Evolutionary conservation across 192 early-diverging fungal genomes (phyloP), one percentile per base, ranked within the genome.

Genomic region (Phlyctochytrium planicorne): DNA sequence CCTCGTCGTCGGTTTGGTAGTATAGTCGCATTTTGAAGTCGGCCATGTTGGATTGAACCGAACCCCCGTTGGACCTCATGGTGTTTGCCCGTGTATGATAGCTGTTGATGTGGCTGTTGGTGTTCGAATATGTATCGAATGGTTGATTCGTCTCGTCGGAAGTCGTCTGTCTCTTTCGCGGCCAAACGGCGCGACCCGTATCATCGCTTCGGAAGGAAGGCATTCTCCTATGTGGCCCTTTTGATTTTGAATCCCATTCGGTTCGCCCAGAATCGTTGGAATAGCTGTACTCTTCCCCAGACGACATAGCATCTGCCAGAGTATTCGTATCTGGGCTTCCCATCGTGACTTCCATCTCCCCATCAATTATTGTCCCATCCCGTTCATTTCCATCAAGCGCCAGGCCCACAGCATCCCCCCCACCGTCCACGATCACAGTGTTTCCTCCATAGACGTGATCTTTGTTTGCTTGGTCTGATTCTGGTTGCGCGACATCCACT

Each of bases 131-230:
- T 6, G 10, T 47, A 14, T 47, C n/a, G n/a, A n/a, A n/a, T n/a
- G n/a, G n/a, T 47, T 47, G 20, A 47, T 47, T 20, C 40, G 40
- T 29, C 6, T 57, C 27, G 25, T 57, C 55, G 25, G 6, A 24
- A 12, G 55, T 57, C 12, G 27, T 57, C 27, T 57, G 55, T 4
- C 55, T 10, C 25, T 57, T 57, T 4, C 55, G 55, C 10, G 55
- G 55, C 55, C 55, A 57, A 12, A 57, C 55, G 14, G 55, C 55
- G 6, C 55, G 55, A 57, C 55, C 55, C 10, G 55, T 57, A 27
- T 57, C 55, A 57, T 57, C 55, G 55, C 55, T 57, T 29, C 55
- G 55, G 55, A 57, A 57, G 12, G 40, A 47, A 6, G 40, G 40
- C 40, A 47, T 47, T 6, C 40, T 6, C 40, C 40, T 20, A 47